Evolutionary conservation across 202 grass and related monocot species (phyloP).

Genomic region (Setaria italica): DNA sequence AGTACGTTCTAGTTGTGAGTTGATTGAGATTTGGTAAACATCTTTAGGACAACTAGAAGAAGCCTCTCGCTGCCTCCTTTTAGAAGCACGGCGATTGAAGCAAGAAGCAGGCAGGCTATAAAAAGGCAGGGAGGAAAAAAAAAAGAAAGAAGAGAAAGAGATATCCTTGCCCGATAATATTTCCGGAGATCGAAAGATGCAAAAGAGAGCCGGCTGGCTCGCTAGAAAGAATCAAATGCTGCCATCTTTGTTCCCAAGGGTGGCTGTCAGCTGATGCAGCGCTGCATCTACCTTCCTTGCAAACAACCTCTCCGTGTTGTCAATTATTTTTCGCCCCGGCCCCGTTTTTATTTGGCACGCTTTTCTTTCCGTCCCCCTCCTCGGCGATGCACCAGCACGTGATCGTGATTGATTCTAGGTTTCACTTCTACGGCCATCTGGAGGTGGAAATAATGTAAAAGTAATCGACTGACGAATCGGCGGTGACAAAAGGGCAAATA

Average conservation of each 20-base stretch:
- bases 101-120: conserved; percentile 14
- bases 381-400: conserved; percentile 48
- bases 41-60: conserved; percentile 38
- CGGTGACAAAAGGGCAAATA: not conserved
- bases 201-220: conserved; percentile 40
- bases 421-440: conserved; percentile 44
- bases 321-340: not conserved
- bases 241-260: conserved; percentile 64
- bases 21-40: conserved; percentile 54
- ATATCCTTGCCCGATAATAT: conserved; percentile 36
- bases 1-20: conserved; percentile 24
- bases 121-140: too few relatives aligned
- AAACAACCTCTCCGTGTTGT: not conserved
- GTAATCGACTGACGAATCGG: not conserved
- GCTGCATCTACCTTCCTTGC: conserved; percentile 61
- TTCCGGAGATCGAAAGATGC: conserved; percentile 48
- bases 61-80: not conserved
- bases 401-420: conserved; percentile 45
- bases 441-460: conserved; percentile 23
- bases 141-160: not conserved
- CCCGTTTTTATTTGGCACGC: not conserved
- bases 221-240: conserved; percentile 58
- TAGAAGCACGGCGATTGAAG: conserved; percentile 53
- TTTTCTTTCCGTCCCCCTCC: not conserved
- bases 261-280: conserved; percentile 48